phyloP scores from a whole-genome alignment of 2,329 filamentous ascomycete genomes.

The Claviceps fusiformis region DNA sequence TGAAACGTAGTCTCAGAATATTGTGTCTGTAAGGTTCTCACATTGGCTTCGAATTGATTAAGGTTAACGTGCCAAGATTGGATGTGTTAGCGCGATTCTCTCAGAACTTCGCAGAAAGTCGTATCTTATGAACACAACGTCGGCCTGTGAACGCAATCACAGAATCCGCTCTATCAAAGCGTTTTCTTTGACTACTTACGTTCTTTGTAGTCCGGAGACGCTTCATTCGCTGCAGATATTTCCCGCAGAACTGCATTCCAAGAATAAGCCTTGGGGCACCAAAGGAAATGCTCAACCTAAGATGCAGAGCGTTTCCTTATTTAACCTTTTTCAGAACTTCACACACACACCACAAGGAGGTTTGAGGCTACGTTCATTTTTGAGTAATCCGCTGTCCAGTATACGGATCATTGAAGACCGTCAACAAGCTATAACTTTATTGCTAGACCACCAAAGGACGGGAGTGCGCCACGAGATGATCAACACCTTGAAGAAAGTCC shows the following conservation, averaged over 20 bases:
- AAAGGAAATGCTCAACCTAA: constrained; percentile 34
- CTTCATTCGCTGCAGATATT: constrained; percentile 75
- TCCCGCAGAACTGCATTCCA: constrained; percentile 69
- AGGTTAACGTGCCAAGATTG: constrained; percentile 36
- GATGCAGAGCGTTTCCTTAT: constrained; percentile 75
- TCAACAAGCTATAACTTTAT: constrained; percentile 52
- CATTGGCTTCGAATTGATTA: neutral
- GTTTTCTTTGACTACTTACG: constrained; percentile 52
- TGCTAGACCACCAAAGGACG: constrained; percentile 56
- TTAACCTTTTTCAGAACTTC: constrained; percentile 65
- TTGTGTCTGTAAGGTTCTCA: constrained; percentile 40
- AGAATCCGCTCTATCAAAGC: constrained; percentile 27
- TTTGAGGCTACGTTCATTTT: constrained; percentile 58
- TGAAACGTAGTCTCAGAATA: constrained; percentile 58
- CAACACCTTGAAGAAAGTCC: constrained; percentile 53
- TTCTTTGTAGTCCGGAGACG: constrained; percentile 74
- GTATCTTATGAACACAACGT: constrained; percentile 22
- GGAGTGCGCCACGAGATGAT: constrained; percentile 40
- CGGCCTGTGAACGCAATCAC: neutral
- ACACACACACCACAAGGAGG: constrained; percentile 71
- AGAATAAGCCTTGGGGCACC: constrained; percentile 57
- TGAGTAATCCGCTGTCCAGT: constrained; percentile 65
- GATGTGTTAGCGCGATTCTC: constrained; percentile 81
- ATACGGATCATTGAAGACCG: constrained; percentile 55
- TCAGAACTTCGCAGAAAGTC: constrained; percentile 55